A percentile compares a stretch with the other conserved stretches of the same genome.
phyloP scores from a whole-genome alignment of 176 grass and related monocot genomes.

The Phoenix roebelenii region DNA sequence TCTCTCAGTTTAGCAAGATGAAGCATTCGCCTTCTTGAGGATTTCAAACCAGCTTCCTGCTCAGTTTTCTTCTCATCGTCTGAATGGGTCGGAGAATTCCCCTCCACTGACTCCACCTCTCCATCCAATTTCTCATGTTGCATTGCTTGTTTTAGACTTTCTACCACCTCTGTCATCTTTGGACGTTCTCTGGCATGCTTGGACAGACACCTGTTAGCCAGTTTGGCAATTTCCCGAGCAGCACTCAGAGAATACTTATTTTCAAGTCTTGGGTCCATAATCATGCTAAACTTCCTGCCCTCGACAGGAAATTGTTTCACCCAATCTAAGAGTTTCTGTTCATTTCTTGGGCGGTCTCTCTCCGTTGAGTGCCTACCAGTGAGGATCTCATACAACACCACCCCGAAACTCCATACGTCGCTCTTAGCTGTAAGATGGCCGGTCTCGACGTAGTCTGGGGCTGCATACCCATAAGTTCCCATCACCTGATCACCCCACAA shows the following conservation, averaged over 20 bases:
- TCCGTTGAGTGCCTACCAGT: slow-evolving; percentile 36
- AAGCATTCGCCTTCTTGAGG: slow-evolving; percentile 41
- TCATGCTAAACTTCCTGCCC: slow-evolving; percentile 23
- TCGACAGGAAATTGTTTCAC: slow-evolving; percentile 32
- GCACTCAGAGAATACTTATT: slow-evolving; percentile 36
- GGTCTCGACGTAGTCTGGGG: slow-evolving; percentile 53
- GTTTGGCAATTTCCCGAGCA: slow-evolving; percentile 30
- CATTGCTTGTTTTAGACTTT: slow-evolving; percentile 30
- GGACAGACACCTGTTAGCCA: slow-evolving; percentile 45
- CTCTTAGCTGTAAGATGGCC: slow-evolving; percentile 62
- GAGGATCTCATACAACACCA: slow-evolving; percentile 66
- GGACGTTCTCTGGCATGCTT: slow-evolving; percentile 45
- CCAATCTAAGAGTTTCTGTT: slow-evolving; percentile 66
- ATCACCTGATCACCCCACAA: slow-evolving; percentile 32
- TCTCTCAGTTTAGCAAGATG: slow-evolving; percentile 45
- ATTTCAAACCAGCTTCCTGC: slow-evolving; percentile 18
- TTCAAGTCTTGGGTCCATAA: slow-evolving; percentile 51
- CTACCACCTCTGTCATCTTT: slow-evolving; percentile 41
- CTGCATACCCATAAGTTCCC: slow-evolving; percentile 65
- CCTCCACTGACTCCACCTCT: background rate
- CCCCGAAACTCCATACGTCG: slow-evolving; percentile 59
- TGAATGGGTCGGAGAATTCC: background rate
- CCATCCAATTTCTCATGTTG: slow-evolving; percentile 47
- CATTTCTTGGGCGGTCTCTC: slow-evolving; percentile 25
- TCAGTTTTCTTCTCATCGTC: background rate